Conservation (phyloP, 108 stramenopile species). For the Pelagomonas calceolata region DNA sequence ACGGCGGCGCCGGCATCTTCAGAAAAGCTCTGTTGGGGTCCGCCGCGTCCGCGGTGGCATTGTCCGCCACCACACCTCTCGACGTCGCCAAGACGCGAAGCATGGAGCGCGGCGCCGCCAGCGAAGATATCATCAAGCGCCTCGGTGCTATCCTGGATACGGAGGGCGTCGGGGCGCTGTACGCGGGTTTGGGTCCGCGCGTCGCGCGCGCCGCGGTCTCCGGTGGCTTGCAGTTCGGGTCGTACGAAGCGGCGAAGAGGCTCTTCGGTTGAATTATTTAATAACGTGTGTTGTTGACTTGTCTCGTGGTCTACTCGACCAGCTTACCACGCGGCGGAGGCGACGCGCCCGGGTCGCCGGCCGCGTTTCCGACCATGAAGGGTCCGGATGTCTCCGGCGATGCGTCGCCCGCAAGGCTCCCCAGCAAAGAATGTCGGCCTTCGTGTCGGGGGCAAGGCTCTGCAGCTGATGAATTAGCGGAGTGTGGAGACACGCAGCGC, state of each 20-base stretch:
- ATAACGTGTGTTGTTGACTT: too few species aligned
- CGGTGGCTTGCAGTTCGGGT: slow-evolving; percentile 31
- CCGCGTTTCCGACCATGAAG: too few species aligned
- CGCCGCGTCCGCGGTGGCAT: slow-evolving; percentile 17
- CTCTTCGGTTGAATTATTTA: slow-evolving; percentile 10
- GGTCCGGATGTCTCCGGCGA: too few species aligned
- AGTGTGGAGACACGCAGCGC: too few species aligned
- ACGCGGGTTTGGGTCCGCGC: slow-evolving; percentile 23
- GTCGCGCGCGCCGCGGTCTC: slow-evolving; percentile 24
- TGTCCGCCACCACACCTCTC: slow-evolving; percentile 28
- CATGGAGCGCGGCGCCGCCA: slow-evolving; percentile 6
- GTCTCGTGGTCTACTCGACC: too few species aligned
- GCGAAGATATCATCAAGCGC: not conserved
- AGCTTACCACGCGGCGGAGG: too few species aligned
- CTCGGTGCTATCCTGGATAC: slow-evolving; percentile 6
- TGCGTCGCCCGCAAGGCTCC: too few species aligned
- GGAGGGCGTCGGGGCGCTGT: slow-evolving; percentile 22
- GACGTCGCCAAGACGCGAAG: slow-evolving; percentile 28
- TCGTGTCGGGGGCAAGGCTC: too few species aligned
- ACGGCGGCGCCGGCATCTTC: slow-evolving; percentile 8
- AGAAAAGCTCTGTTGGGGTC: slow-evolving; percentile 25
- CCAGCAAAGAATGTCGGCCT: too few species aligned
- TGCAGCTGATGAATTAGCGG: too few species aligned
- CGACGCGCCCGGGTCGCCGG: too few species aligned
- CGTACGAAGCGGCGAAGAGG: slow-evolving; percentile 30